Percentiles rank a stretch among this genome's conserved stretches.
Conservation (phyloP, 345 rosid genomes). For the Populus davidiana region DNA sequence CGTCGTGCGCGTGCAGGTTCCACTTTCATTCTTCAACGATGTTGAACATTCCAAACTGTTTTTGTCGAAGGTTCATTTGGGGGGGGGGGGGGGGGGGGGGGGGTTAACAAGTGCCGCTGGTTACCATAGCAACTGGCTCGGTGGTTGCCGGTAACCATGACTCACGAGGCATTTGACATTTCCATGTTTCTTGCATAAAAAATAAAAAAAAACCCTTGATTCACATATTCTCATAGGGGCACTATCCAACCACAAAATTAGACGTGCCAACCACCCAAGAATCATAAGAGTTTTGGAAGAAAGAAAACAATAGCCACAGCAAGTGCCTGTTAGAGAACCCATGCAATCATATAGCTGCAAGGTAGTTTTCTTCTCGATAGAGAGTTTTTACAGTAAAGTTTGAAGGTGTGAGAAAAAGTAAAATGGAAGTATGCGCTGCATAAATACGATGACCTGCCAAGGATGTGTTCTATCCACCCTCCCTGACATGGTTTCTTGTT, state of each 20-base stretch:
- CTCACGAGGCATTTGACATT: neutral
- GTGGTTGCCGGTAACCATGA: neutral
- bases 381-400: slow-evolving; percentile 10
- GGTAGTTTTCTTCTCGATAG: neutral
- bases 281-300: neutral
- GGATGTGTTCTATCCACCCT: slow-evolving; percentile 15
- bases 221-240: neutral
- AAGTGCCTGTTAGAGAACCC: neutral
- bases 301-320: neutral
- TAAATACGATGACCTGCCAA: slow-evolving; percentile 10
- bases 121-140: neutral
- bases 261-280: neutral
- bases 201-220: neutral
- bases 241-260: neutral
- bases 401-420: slow-evolving; percentile 1
- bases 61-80: too few relatives aligned
- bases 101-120: too few relatives aligned
- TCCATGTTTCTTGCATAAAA: neutral
- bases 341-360: neutral
- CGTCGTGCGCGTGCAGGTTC: too few relatives aligned
- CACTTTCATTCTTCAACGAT: neutral
- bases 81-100: too few relatives aligned
- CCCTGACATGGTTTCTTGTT: slow-evolving; percentile 17
- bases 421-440: slow-evolving; percentile 21
- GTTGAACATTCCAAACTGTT: neutral